These are phyloP conservation scores for Sporothrix inflata DNA, from an alignment of 2,329 filamentous ascomycete species.

Conservation along the genomic window DNA sequence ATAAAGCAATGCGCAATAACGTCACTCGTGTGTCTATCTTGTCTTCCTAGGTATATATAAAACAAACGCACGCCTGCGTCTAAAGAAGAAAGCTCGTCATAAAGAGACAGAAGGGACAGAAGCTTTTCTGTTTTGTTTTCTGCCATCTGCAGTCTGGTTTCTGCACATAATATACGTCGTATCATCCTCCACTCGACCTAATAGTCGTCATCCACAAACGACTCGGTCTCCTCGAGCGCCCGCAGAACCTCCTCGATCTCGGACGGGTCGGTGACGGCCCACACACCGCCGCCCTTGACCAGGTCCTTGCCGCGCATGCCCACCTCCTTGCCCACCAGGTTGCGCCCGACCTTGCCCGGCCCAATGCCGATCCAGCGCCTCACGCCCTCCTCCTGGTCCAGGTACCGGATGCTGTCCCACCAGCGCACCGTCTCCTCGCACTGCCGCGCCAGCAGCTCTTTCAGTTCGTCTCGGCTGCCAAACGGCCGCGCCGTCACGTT, in stretches of 20 bases:
- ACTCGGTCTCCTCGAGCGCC: constrained; percentile 67
- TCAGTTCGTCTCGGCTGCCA: constrained; percentile 70
- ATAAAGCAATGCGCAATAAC: neutral
- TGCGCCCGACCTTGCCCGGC: constrained; percentile 89
- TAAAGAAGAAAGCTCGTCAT: neutral
- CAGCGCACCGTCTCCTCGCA: constrained; percentile 91
- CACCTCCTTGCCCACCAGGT: constrained; percentile 93
- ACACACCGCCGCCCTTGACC: constrained; percentile 87
- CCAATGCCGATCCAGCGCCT: constrained; percentile 89
- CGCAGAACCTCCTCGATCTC: constrained; percentile 71
- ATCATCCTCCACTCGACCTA: neutral
- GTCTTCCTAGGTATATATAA: constrained; percentile 13
- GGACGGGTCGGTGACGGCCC: constrained; percentile 82
- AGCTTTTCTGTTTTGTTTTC: neutral
- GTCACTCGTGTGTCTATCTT: constrained; percentile 19
- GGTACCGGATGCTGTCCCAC: constrained; percentile 91
- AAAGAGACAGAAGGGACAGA: neutral
- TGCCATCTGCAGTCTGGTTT: constrained; percentile 4
- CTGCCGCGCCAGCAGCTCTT: constrained; percentile 76
- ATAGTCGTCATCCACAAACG: constrained; percentile 40
- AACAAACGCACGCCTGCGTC: constrained; percentile 4
- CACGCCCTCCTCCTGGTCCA: constrained; percentile 82
- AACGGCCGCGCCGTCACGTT: constrained; percentile 87
- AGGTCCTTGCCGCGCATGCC: constrained; percentile 78
- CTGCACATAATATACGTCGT: neutral